phyloP scores from a whole-genome alignment of 192 early-diverging fungal genomes.

The Funneliformis geosporum region DNA sequence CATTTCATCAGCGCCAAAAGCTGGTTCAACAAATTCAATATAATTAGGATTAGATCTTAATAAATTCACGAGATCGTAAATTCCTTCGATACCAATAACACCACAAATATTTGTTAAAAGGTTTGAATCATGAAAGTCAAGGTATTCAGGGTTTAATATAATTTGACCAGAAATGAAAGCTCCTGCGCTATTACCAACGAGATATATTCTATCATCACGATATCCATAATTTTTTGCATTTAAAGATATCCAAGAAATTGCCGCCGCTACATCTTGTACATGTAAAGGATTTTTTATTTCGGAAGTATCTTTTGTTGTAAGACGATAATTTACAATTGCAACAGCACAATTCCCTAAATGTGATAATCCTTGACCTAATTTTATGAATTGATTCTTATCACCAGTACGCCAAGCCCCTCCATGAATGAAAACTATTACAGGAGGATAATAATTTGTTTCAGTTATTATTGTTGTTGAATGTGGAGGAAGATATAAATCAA shows the following conservation, averaged over 20 bases:
- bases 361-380: conserved; percentile 55
- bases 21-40: conserved; percentile 68
- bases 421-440: conserved; percentile 67
- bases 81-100: conserved; percentile 77
- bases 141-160: conserved; percentile 51
- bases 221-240: conserved; percentile 33
- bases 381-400: conserved; percentile 63
- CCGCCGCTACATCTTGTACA: conserved; percentile 60
- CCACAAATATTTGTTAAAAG: conserved; percentile 49
- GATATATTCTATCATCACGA: conserved; percentile 44
- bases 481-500: conserved; percentile 16
- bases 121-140: conserved; percentile 28
- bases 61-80: conserved; percentile 77
- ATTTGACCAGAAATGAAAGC: conserved; percentile 70
- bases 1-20: conserved; percentile 58
- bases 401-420: conserved; percentile 88
- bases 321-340: conserved; percentile 76
- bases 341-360: conserved; percentile 50
- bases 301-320: conserved; percentile 44
- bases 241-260: conserved; percentile 54
- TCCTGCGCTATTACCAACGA: conserved; percentile 80
- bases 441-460: background rate
- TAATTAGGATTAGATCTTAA: conserved; percentile 67
- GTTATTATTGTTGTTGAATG: background rate
- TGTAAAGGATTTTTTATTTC: conserved; percentile 68